Evolutionary conservation across 306 rosid species (phyloP).

Genomic region (Luffa acutangula): DNA sequence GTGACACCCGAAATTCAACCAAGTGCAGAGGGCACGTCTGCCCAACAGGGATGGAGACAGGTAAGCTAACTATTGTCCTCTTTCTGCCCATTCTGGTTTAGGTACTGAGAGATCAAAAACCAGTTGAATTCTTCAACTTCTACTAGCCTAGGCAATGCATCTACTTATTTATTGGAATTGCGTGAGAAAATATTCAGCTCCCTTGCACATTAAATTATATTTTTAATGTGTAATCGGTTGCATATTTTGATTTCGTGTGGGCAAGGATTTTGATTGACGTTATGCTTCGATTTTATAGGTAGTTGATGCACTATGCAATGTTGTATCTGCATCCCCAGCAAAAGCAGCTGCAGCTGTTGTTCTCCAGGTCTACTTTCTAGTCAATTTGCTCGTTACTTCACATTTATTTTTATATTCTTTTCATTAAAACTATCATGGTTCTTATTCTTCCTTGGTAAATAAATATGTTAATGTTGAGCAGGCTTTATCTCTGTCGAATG

Average conservation of each 20-base stretch:
- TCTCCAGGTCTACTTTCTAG: slow-evolving; percentile 61
- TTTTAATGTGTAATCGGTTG: not conserved
- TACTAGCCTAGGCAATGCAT: not conserved
- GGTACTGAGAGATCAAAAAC: not conserved
- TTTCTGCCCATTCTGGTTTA: not conserved
- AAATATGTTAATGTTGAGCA: not conserved
- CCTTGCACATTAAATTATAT: not conserved
- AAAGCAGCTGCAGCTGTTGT: slow-evolving; percentile 95
- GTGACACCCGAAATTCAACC: slow-evolving; percentile 91
- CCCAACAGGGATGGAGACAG: slow-evolving; percentile 99
- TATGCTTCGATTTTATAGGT: slow-evolving; percentile 32
- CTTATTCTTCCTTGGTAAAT: not conserved
- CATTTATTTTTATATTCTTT: not conserved
- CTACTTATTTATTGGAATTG: not conserved
- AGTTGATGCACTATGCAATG: slow-evolving; percentile 94
- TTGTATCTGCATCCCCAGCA: slow-evolving; percentile 81
- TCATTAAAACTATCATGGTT: not conserved
- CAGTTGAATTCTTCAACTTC: not conserved
- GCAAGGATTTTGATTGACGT: not conserved
- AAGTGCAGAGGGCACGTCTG: slow-evolving; percentile 89
- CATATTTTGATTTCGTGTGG: not conserved
- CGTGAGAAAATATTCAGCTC: not conserved
- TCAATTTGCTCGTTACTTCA: not conserved
- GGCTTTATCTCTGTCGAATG: not conserved
- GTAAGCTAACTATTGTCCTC: slow-evolving; percentile 21